Evolutionary conservation across 805 yeast species (phyloP).

Genomic region (Hanseniaspora guilliermondii): DNA sequence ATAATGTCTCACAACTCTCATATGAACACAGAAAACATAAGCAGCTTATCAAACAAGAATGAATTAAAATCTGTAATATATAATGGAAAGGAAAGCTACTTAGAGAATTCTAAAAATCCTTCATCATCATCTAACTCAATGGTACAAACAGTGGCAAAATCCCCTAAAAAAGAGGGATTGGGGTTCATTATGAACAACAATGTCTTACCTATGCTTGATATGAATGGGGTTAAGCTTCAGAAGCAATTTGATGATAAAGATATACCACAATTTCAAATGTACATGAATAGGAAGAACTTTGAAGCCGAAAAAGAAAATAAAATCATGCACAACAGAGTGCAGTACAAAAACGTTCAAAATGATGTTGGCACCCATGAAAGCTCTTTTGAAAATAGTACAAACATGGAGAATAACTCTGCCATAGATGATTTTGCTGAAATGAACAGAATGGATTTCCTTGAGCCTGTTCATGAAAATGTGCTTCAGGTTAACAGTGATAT

Average conservation of each 20-base stretch:
- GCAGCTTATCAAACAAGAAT: neutral
- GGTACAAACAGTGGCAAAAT: slow-evolving; percentile 10
- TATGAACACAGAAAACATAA: neutral
- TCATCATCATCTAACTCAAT: slow-evolving; percentile 2
- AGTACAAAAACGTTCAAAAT: neutral
- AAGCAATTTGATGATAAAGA: neutral
- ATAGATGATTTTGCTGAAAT: neutral
- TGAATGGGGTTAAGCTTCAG: neutral
- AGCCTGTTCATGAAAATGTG: slow-evolving; percentile 12
- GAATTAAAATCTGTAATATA: slow-evolving; percentile 9
- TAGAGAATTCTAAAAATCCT: neutral
- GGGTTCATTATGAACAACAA: neutral
- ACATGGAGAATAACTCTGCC: neutral
- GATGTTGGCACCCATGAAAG: neutral
- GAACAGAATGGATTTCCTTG: neutral
- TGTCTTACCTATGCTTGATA: neutral
- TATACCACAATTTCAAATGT: neutral
- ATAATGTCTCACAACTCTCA: neutral
- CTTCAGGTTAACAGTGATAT: slow-evolving; percentile 3
- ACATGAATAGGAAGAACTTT: neutral
- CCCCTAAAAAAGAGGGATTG: neutral
- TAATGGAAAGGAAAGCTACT: neutral
- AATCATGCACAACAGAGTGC: neutral
- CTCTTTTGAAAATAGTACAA: neutral
- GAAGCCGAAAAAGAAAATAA: neutral